These are phyloP conservation scores for Staphylotrichum tortipilum DNA, from an alignment of 495 filamentous ascomycete genomes.

Conservation along the genomic window DNA sequence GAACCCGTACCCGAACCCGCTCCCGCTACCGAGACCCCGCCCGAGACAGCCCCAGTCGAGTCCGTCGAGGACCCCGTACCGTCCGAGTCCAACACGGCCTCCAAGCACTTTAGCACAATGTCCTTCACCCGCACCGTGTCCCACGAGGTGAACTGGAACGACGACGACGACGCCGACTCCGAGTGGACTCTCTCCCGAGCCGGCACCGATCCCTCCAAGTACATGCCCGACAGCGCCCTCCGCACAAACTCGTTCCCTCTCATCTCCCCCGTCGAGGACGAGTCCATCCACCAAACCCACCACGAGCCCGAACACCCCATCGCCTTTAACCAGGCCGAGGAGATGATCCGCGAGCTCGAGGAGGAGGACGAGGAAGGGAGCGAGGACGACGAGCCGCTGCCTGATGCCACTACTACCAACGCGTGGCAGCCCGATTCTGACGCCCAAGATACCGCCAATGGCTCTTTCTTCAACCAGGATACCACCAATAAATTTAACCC, in stretches of 20 bases:
- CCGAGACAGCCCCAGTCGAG: slow-evolving; percentile 18
- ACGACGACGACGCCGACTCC: slow-evolving; percentile 44
- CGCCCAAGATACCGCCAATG: slow-evolving; percentile 16
- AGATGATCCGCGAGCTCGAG: slow-evolving; percentile 23
- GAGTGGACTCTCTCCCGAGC: slow-evolving; percentile 43
- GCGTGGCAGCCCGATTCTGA: slow-evolving; percentile 18
- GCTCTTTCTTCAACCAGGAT: slow-evolving; percentile 19
- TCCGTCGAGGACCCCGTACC: slow-evolving; percentile 6
- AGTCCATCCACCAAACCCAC: slow-evolving; percentile 6
- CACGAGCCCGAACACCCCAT: slow-evolving; percentile 19
- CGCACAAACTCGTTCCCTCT: slow-evolving; percentile 57
- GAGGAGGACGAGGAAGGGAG: slow-evolving; percentile 25
- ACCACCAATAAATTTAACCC: too few species aligned
- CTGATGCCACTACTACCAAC: slow-evolving; percentile 15
- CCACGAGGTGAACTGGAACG: slow-evolving; percentile 45
- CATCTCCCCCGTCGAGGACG: slow-evolving; percentile 35
- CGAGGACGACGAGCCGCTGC: slow-evolving; percentile 9
- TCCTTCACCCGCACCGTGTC: slow-evolving; percentile 47
- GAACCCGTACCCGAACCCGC: too few species aligned
- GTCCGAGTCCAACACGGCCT: slow-evolving; percentile 19
- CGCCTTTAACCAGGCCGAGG: slow-evolving; percentile 13
- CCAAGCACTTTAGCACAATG: slow-evolving; percentile 43
- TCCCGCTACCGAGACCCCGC: too few species aligned
- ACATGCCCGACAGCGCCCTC: slow-evolving; percentile 42
- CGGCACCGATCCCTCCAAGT: slow-evolving; percentile 47